Evolutionary conservation across 257 asterid species (phyloP), one percentile per base, ranked within the genome.

Genomic region (Solanum boliviense): DNA sequence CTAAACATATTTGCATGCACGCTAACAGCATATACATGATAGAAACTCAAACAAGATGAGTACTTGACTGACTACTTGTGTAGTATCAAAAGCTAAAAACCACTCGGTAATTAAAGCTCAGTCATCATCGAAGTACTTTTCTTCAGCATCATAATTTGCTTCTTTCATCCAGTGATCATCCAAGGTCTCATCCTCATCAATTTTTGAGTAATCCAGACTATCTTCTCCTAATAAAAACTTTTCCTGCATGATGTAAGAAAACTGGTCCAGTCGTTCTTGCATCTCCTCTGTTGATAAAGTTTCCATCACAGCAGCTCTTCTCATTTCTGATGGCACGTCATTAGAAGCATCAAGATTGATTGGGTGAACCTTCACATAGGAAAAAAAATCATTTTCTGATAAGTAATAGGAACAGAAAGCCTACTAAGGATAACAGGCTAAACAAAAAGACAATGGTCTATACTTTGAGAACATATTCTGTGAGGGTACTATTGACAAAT

Each of bases 121-220:
- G 34, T 46, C 85, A 79, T 94, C 98, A 89, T 94, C 98, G 58
- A 97, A 97, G 89, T 97, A 97, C 92, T 94, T 97, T 39, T 97
- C 99, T 92, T 97, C 99, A 35, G 99, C 99, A 89, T 95, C 99
- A 74, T 89, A 95, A 88, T 93, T 92, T 25, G 93, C 95, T 90
- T 95, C 98, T 90, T 90, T 95, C 92, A 94, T 94, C 98, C 98
- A 95, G 88, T 95, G 98, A 92, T 97, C 99, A 88, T 95, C 99
- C 88, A 97, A 89, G 20, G 96, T 92, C 87, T 88, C 98, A 81
- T 97, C 96, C 87, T 90, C 94, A 23, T 95, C 98, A 32, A 95
- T 97, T 90, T 92, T 95, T 10, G 95, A 90, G 91, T 97, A 97
- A 91, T 97, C 98, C 78, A 95, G 87, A 89, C 91, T 86, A 89